These are phyloP conservation scores for Cercospora berteroae DNA, from an alignment of 2,329 filamentous ascomycete genomes.

Conservation along the genomic window DNA sequence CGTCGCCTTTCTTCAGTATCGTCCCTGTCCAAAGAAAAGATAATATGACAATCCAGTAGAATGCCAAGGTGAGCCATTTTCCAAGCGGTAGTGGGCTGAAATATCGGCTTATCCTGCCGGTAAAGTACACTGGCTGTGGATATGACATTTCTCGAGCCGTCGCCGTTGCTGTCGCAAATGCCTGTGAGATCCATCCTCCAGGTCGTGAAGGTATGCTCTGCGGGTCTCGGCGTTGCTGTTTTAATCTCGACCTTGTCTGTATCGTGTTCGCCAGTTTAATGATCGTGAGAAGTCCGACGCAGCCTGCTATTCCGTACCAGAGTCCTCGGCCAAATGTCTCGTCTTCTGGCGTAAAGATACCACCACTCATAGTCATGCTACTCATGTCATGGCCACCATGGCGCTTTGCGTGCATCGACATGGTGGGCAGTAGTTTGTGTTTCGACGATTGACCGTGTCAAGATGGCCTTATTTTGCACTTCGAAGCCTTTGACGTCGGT, in stretches of 20 bases:
- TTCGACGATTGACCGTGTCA: not conserved
- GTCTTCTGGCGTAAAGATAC: slow-evolving; percentile 30
- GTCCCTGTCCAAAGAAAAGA: slow-evolving; percentile 34
- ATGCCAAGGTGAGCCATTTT: slow-evolving; percentile 29
- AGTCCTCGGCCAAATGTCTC: slow-evolving; percentile 29
- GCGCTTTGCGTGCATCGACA: slow-evolving; percentile 20
- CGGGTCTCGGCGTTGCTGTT: slow-evolving; percentile 12
- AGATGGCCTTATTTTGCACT: not conserved
- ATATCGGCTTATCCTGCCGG: slow-evolving; percentile 32
- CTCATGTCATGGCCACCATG: slow-evolving; percentile 27
- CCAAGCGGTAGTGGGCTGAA: slow-evolving; percentile 36
- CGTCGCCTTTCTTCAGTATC: slow-evolving; percentile 29
- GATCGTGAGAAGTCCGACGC: slow-evolving; percentile 28
- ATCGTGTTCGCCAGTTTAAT: slow-evolving; percentile 19
- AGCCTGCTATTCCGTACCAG: slow-evolving; percentile 34
- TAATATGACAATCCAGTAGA: slow-evolving; percentile 36
- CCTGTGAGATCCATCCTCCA: slow-evolving; percentile 23
- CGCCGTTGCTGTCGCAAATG: slow-evolving; percentile 33
- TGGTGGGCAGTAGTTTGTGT: not conserved
- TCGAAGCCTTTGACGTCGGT: not conserved
- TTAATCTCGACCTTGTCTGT: slow-evolving; percentile 21
- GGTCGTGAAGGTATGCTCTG: slow-evolving; percentile 29
- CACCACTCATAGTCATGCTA: slow-evolving; percentile 34
- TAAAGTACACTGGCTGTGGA: slow-evolving; percentile 34
- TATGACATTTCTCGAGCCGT: slow-evolving; percentile 31